A percentile compares a stretch with the other conserved stretches of the same genome.
phyloP scores from a whole-genome alignment of 306 rosid genomes.

The Quercus cerris region DNA sequence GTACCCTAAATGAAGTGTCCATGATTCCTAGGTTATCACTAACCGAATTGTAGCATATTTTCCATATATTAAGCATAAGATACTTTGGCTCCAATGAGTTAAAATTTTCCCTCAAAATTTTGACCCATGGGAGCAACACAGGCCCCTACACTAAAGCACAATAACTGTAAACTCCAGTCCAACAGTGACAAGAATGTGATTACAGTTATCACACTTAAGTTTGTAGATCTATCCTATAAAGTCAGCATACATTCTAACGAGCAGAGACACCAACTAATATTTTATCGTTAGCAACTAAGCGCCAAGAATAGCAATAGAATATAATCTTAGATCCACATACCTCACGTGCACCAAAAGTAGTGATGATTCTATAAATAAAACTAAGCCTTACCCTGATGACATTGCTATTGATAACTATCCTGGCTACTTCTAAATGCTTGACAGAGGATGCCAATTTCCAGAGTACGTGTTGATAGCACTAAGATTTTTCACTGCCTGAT shows the following conservation, averaged over 20 bases:
- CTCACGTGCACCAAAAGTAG: background rate
- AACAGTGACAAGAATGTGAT: background rate
- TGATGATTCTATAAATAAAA: background rate
- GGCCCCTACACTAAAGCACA: background rate
- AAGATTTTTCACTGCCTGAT: background rate
- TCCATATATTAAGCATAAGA: no score
- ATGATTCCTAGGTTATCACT: no score
- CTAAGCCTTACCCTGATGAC: background rate
- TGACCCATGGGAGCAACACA: background rate
- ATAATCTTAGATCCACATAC: background rate
- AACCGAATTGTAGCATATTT: no score
- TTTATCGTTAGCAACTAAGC: background rate
- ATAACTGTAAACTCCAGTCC: background rate
- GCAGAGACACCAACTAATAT: background rate
- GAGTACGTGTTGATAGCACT: background rate
- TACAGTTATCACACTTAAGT: background rate
- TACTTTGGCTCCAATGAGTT: background rate
- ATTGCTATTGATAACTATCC: background rate
- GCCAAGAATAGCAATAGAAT: background rate
- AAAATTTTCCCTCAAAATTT: background rate
- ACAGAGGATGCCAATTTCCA: background rate
- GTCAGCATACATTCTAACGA: background rate
- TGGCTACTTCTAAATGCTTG: background rate
- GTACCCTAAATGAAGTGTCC: no score
- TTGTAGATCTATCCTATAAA: background rate